Evolutionary conservation across 1,139 yeast species (phyloP).

Genomic region (Saccharomyces pastorianus): DNA sequence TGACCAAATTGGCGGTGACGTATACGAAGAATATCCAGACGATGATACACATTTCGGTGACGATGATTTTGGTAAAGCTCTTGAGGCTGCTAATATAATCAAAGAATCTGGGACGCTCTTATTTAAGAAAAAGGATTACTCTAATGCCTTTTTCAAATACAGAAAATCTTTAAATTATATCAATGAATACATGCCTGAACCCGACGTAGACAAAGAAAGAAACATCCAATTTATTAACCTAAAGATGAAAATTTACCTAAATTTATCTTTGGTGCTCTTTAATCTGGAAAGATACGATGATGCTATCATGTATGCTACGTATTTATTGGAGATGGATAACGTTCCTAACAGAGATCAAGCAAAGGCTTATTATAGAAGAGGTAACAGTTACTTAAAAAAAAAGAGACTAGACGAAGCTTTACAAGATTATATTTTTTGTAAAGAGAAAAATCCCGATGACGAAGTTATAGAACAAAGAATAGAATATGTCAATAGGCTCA

Average conservation of each 20-base stretch:
- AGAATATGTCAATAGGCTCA: conserved; percentile 28
- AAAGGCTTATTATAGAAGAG: conserved; percentile 57
- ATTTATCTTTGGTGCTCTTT: conserved; percentile 46
- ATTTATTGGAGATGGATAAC: conserved; percentile 43
- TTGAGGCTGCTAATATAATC: conserved; percentile 43
- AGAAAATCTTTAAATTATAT: conserved; percentile 56
- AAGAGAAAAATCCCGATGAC: conserved; percentile 42
- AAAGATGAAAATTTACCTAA: conserved; percentile 55
- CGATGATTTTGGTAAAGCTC: conserved; percentile 48
- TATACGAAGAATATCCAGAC: conserved; percentile 69
- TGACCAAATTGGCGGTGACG: conserved; percentile 55
- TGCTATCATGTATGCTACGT: conserved; percentile 47
- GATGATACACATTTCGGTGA: conserved; percentile 53
- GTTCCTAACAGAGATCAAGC: conserved; percentile 42
- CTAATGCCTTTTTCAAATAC: conserved; percentile 53
- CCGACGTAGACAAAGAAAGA: conserved; percentile 52
- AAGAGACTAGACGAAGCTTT: conserved; percentile 46
- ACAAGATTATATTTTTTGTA: conserved; percentile 40
- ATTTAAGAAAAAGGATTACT: conserved; percentile 45
- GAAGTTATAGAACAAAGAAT: conserved; percentile 41
- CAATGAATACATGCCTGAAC: conserved; percentile 65
- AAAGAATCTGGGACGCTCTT: conserved; percentile 59
- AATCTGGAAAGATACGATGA: conserved; percentile 41
- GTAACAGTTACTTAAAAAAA: conserved; percentile 40
- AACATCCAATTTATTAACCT: conserved; percentile 43